Conservation (phyloP, 371 early-diverging fungal species). For the Chytridium lagenaria region DNA sequence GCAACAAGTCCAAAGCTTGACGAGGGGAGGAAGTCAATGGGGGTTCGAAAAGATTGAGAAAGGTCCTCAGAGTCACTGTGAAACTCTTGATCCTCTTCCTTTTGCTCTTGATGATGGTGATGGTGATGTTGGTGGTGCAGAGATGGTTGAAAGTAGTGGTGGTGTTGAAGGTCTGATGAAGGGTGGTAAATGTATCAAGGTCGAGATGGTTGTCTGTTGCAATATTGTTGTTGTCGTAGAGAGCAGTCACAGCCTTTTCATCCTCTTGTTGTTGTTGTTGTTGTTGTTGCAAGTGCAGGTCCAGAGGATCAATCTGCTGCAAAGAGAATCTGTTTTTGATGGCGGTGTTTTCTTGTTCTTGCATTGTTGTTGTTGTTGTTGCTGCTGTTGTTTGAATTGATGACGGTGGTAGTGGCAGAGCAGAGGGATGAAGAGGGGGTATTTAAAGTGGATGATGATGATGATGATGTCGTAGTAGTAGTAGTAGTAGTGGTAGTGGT, state of each 20-base stretch:
- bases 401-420: background rate
- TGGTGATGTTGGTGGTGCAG: background rate
- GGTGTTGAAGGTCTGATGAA: conserved; percentile 1
- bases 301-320: conserved; percentile 11
- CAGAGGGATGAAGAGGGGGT: background rate
- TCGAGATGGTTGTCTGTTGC: background rate
- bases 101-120: background rate
- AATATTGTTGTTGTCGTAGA: background rate
- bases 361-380: background rate
- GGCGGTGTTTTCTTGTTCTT: background rate
- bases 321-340: conserved; percentile 11
- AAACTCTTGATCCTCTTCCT: background rate
- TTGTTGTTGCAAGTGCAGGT: too few relatives aligned
- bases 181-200: background rate
- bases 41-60: too few relatives aligned
- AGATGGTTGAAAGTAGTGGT: background rate
- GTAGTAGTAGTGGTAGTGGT: too few relatives aligned
- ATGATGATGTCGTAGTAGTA: too few relatives aligned
- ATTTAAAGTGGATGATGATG: too few relatives aligned
- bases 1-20: too few relatives aligned
- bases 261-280: background rate
- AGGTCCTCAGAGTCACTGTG: too few relatives aligned
- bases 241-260: background rate
- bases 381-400: background rate
- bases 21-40: too few relatives aligned